Conservation (phyloP, 2,329 filamentous ascomycete genomes). For the Exophiala calicioides region DNA sequence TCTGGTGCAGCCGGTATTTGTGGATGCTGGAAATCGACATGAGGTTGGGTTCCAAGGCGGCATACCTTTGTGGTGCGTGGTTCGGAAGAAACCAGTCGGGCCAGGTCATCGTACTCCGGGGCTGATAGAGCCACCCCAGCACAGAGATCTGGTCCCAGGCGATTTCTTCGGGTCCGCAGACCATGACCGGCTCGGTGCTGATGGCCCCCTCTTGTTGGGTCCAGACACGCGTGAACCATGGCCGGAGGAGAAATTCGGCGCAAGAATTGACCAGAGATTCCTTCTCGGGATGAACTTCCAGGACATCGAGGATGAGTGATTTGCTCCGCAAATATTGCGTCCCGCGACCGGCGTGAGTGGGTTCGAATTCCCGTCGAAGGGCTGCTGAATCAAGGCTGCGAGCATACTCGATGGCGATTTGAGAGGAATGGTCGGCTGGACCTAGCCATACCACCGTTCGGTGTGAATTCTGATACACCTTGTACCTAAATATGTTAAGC, state of each 20-base stretch:
- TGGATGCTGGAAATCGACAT: slow-evolving; percentile 10
- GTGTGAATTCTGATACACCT: slow-evolving; percentile 17
- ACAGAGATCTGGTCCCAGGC: slow-evolving; percentile 17
- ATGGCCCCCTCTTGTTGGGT: slow-evolving; percentile 17
- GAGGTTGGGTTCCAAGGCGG: slow-evolving; percentile 13
- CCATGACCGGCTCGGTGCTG: slow-evolving; percentile 7
- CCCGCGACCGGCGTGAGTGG: neutral
- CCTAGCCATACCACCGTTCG: slow-evolving; percentile 17
- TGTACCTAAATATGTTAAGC: slow-evolving; percentile 12
- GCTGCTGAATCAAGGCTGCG: slow-evolving; percentile 6
- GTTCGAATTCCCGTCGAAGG: slow-evolving; percentile 10
- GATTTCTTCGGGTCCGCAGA: slow-evolving; percentile 11
- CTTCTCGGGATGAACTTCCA: slow-evolving; percentile 13
- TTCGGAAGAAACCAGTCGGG: slow-evolving; percentile 17
- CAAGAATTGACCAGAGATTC: slow-evolving; percentile 11
- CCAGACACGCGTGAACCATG: slow-evolving; percentile 20
- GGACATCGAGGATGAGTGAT: slow-evolving; percentile 17
- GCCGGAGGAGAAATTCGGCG: slow-evolving; percentile 11
- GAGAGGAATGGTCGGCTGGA: neutral
- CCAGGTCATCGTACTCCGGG: slow-evolving; percentile 14
- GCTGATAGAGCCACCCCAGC: slow-evolving; percentile 15
- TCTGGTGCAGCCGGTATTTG: slow-evolving; percentile 9
- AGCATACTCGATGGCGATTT: slow-evolving; percentile 12
- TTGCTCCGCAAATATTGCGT: slow-evolving; percentile 9
- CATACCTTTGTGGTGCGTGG: slow-evolving; percentile 3